Percentiles rank a stretch among this genome's conserved stretches.
Conservation (phyloP, 352 stramenopile genomes). For the Globisporangium nodosum region DNA sequence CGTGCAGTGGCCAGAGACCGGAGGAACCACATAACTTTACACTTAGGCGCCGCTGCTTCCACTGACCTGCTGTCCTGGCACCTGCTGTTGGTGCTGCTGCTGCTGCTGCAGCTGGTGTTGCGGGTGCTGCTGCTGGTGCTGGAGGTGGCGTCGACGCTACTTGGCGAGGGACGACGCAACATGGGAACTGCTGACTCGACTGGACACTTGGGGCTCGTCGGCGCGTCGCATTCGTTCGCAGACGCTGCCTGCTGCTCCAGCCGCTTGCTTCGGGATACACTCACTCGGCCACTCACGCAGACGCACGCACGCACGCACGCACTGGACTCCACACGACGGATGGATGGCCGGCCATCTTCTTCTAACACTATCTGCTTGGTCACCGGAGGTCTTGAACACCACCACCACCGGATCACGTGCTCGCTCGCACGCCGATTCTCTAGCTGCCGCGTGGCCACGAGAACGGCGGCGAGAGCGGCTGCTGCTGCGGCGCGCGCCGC, state of each 20-base stretch:
- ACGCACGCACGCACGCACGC: constrained; percentile 9
- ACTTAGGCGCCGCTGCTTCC: constrained; percentile 3
- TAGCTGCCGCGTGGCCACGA: constrained; percentile 8
- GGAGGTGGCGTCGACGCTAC: background rate
- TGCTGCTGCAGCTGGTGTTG: background rate
- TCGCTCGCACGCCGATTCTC: background rate
- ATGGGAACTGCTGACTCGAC: background rate
- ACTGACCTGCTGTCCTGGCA: background rate
- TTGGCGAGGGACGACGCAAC: background rate
- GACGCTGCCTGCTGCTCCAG: background rate
- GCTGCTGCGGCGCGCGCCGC: background rate
- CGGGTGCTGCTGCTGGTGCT: background rate
- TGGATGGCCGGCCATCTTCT: background rate
- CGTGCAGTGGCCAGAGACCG: constrained; percentile 29
- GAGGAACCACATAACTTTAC: constrained; percentile 35
- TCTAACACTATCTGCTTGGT: constrained; percentile 1
- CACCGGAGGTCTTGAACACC: background rate
- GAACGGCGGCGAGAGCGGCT: constrained; percentile 13
- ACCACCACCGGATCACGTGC: background rate
- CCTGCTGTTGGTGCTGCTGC: background rate
- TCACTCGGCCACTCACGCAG: background rate
- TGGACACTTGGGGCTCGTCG: too few species aligned
- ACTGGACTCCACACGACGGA: constrained; percentile 6
- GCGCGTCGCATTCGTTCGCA: background rate
- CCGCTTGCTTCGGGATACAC: background rate